Base-by-base conservation (phyloP, 352 stramenopile species). In the Peronospora farinosa region DNA sequence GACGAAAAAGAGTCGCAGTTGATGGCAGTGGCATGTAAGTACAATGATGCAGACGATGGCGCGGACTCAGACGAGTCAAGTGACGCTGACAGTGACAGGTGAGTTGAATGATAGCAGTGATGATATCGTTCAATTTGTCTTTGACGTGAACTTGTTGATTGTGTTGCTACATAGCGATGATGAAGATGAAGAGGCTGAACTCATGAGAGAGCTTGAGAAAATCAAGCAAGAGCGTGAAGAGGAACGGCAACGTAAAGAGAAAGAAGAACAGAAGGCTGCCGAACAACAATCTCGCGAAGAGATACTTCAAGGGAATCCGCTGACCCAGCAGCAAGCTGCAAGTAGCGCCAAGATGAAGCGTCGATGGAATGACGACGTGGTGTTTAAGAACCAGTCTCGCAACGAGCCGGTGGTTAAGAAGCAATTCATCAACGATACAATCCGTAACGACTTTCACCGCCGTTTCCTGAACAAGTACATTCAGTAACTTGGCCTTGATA, bases 351-450 rank as follows among this genome's bases (percentile, higher is more conserved):
- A 78, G 55, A 83, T 98, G 69, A 98, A 98, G 65, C 78, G 95
- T 32, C 90, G 90, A 47, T 99, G 97, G 97, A 98, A 99, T 77
- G 96, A 99, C 61, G 97, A 99, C 73, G 96, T 99, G 13, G 95
- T 99, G 21, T 99, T 99, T 83, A 97, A 97, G 56, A 98, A 99
- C 75, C 89, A 97, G 69, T 96, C 95, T 16, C 87, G 92, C 54
- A 90, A 89, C 51, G 96, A 98, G 63, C 90, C 90, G 5, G 80
- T 97, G 63, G 69, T 95, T 32, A 94, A 91, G 67, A 98, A 98
- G 65, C 83, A 96, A 49, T 99, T 99, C 69, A 98, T 99, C 66
- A 99, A 99, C 71, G 97, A 99, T 74, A 99, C 97, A 7, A 97
- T 99, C 52, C 85, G 96, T 47, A 99, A 98, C 77, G 96, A 99